Base-by-base conservation (phyloP, 768 basidiomycete species). In the Pleurotus salmoneostramineus region DNA sequence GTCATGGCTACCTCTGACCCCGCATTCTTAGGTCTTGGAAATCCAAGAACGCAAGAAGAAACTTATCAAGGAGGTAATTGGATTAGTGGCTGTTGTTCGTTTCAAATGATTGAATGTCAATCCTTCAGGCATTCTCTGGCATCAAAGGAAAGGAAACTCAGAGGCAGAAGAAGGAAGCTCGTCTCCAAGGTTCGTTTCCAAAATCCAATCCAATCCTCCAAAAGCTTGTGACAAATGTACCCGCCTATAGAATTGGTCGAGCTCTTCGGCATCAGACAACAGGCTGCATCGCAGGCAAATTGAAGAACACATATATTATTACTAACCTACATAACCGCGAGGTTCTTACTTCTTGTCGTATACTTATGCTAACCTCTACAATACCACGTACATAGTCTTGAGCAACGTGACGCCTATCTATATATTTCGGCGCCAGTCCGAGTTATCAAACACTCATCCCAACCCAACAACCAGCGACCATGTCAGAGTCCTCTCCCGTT, bases 21-120 rank as follows among this genome's bases (percentile, higher is more conserved):
- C 4, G 10, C 12, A 17, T 27, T 3, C 17, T 4, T 51, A 65
- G 84, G 85, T 89, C 44, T 77, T 95, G 45, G 91, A 91, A 27
- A 95, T 95, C 59, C 93, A 95, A 68, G 89, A 91, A 58, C 81
- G 81, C 65, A 95, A 95, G 74, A 93, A 93, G 72, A 74, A 72
- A 34, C 69, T 95, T 43, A 85, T 95, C 57, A 78, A 89, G 65
- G 83, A 93, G 73, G 91, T 89, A 61, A 14, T 42, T 21, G 7
- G 21, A 14, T 42, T 11, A 21, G 4, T 10, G 47, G 59, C 3
- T 42, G 6, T 47, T 15, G 46, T 15, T 31, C 44, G 17, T 8
- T 32, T 43, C 47, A 27, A n/a, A 3, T 11, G 8, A 4, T 52
- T 46, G 21, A 37, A 54, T 43, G 44, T 21, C 10, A 27, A 37